Conservation (phyloP, 805 yeast genomes). For the Saccharomyces jurei region DNA sequence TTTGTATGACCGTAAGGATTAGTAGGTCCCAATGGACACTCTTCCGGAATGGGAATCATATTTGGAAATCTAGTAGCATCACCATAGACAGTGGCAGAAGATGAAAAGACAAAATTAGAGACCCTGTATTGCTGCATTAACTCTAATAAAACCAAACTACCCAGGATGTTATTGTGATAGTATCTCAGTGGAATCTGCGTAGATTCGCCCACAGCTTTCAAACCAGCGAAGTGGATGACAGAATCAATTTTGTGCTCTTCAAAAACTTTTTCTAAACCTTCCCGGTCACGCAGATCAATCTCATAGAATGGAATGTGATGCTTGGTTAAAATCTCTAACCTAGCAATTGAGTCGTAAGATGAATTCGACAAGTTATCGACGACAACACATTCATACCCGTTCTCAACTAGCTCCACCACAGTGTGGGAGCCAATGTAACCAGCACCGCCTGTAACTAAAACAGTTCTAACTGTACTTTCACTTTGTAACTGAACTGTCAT, state of each 20-base stretch:
- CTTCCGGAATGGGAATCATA: constrained; percentile 74
- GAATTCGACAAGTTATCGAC: constrained; percentile 66
- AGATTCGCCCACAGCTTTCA: constrained; percentile 79
- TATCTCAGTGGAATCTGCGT: constrained; percentile 58
- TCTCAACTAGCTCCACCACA: constrained; percentile 50
- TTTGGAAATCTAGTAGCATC: constrained; percentile 65
- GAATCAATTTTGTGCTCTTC: constrained; percentile 41
- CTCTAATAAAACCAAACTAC: constrained; percentile 51
- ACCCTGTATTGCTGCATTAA: constrained; percentile 43
- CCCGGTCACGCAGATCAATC: constrained; percentile 50
- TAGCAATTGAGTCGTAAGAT: constrained; percentile 53
- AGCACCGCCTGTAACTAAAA: constrained; percentile 78
- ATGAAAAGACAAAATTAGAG: constrained; percentile 56
- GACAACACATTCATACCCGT: constrained; percentile 63
- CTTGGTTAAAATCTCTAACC: constrained; percentile 47
- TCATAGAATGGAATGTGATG: constrained; percentile 46
- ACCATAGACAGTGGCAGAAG: constrained; percentile 80
- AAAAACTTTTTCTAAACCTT: constrained; percentile 42
- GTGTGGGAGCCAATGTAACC: constrained; percentile 85
- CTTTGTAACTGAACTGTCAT: not conserved
- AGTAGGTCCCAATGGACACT: constrained; percentile 65
- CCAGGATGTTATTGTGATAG: constrained; percentile 59
- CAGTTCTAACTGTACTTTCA: constrained; percentile 25
- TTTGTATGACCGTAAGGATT: constrained; percentile 76
- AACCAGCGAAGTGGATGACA: constrained; percentile 74